Evolutionary conservation across 2,329 filamentous ascomycete genomes (phyloP), one percentile per base, ranked within the genome.

Genomic region (Mollisiaceae sp.): DNA sequence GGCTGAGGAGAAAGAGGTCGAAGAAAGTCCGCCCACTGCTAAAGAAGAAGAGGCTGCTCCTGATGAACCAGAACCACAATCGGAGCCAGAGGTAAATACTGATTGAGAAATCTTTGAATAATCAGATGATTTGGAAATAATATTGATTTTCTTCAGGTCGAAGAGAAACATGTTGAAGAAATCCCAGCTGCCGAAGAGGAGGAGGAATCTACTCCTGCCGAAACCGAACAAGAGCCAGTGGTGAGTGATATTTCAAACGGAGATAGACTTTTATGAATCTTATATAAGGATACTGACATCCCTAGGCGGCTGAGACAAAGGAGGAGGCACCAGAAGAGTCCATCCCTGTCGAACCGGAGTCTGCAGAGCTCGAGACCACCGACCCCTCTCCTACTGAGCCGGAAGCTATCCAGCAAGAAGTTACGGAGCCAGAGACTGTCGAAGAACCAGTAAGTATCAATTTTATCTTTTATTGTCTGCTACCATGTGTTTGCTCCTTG

Each of bases 81-180:
- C 43, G 8, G 38, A 41, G 12, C 3, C 38, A n/a, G 43, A 4
- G 15, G 43, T 47, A 47, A 41, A 9, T 41, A 12, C 3, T 41
- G 38, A 20, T 57, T 56, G 3, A 32, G 27, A 6, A 3, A 32
- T 32, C 3, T 6, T 32, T 32, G 27, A 6, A 32, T 6, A 3
- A 3, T 32, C 27, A 6, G 27, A 32, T 32, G 6, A 3, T 3
- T 6, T 32, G 27, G 27, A 32, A 32, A 32, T 32, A 32, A 32
- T 32, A 6, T 6, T 32, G 27, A 32, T 32, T 32, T 32, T 32
- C 27, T 32, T 6, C 27, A 32, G 27, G 27, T 6, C 27, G 27
- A 32, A 6, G 27, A 32, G 27, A 32, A 3, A 32, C 27, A 3
- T 32, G 57, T 39, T 18, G 65, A 67, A 61, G 66, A 65, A 12